Base-by-base conservation (phyloP, 2,329 filamentous ascomycete genomes). In the Nothomitra cinnamomea region DNA sequence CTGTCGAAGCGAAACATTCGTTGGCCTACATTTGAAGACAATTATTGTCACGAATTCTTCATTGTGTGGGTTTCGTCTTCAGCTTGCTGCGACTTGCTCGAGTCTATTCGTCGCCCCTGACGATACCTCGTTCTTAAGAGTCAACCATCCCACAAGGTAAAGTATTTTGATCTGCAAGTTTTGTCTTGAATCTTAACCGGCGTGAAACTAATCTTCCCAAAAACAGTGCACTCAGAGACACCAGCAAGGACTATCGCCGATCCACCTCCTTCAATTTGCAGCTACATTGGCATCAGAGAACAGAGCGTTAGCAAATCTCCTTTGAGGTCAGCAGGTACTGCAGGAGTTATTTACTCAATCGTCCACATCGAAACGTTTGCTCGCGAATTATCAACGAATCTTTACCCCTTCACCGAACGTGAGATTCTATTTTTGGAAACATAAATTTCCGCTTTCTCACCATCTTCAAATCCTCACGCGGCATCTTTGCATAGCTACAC, bases 251-350 rank as follows among this genome's bases (percentile, higher is more conserved):
- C 28, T n/a, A 32, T 32, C 28, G 28, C 28, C 28, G 28, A 10
- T 32, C 4, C 28, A 17, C 45, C 45, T 35, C 24, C 10, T 49
- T 22, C 19, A 19, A 24, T 17, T n/a, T 28, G 19, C 45, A 17
- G 45, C 32, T 28, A 32, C 45, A 49, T n/a, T 49, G 24, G 32
- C 45, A 32, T 28, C n/a, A 49, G 32, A 15, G 45, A 49, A 49
- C 45, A 49, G 24, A 32, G 45, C 45, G 24, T 49, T 54, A 47
- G 50, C 59, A 58, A 59, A 70, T 74, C 78, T 82, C 79, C 80
- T 83, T 83, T 83, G 79, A 83, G 80, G 80, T 82, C 83, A 86
- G 83, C 82, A 77, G 81, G 82, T 77, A 77, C 83, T 87, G 83
- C 83, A 86, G 82, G 80, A 85, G 79, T 69, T 63, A 66, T 53